Base-by-base conservation (phyloP, 345 rosid genomes). In the Populus pruinosa region DNA sequence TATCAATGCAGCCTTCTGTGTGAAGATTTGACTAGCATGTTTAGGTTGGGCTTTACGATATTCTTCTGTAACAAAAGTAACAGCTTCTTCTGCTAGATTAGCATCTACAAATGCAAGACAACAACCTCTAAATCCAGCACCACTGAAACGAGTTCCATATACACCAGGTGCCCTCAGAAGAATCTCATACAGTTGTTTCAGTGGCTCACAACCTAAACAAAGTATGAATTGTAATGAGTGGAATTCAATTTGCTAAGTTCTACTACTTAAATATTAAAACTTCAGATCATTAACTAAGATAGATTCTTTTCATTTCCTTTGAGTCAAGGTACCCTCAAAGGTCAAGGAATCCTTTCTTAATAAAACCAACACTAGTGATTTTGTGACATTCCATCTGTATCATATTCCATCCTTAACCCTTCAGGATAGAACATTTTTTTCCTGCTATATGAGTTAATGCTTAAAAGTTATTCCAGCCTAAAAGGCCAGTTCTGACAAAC, bases 81-180 rank as follows among this genome's bases (percentile, higher is more conserved):
- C 93, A 33, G 97, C 99, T 82, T 81, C 91, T 70, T 73, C 86
- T 2, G 98, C 96, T 36, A 56, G 77, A 61, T 79, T 84, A 16
- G 89, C 84, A 50, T 87, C 93, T 33, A 91, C 97, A 47, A 93
- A 82, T 61, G 94, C 98, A 4, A 95, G 71, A 77, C 99, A 95
- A 79, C 98, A 93, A 62, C 97, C 99, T 82, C 98, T 84, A 72
- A 95, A 93, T 59, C 98, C 97, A 11, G 98, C 99, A 41, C 98
- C 99, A 73, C 99, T 91, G 84, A 93, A 93, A 35, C 99, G 90
- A 1, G 94, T 91, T 31, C 98, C 99, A 14, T 81, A 85, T 53
- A 93, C 91, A 2, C 99, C 98, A 1, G 96, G 98, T 18, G 76
- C 76, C 75, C 79, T 76, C 82, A 81, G 82, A 38, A 96, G 91